Conservation (phyloP, 345 rosid genomes). For the Lepidium aucheri region DNA sequence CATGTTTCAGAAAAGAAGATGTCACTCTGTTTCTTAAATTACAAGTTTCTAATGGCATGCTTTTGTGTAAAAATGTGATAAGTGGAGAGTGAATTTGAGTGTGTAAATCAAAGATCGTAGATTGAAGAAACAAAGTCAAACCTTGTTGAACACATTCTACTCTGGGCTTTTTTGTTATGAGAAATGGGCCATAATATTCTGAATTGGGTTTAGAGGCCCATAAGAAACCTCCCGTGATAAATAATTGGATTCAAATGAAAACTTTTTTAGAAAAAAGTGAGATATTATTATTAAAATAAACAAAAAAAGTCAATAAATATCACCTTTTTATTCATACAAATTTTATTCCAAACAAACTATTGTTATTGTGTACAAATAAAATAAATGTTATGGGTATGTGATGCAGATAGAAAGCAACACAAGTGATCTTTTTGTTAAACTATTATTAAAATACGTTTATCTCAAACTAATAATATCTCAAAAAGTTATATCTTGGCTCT, state of each 20-base stretch:
- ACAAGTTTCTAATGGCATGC: neutral
- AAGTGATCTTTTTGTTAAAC: neutral
- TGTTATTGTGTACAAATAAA: neutral
- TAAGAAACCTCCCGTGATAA: neutral
- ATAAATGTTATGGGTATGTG: constrained; percentile 3
- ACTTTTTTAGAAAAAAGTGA: too few relatives aligned
- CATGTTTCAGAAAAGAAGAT: constrained; percentile 76
- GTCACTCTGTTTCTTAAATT: constrained; percentile 73
- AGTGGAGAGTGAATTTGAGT: neutral
- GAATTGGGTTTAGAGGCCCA: neutral
- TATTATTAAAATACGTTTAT: neutral
- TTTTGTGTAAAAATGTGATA: neutral
- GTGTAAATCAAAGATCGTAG: constrained; percentile 2
- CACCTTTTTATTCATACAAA: neutral
- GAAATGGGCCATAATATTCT: neutral
- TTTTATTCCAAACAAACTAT: neutral
- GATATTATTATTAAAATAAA: neutral
- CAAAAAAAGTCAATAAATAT: neutral
- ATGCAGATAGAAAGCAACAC: neutral
- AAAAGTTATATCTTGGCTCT: neutral
- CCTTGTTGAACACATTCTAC: neutral
- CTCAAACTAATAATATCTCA: neutral
- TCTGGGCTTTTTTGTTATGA: neutral
- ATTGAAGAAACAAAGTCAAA: neutral
- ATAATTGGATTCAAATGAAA: neutral